Evolutionary conservation across 2,329 filamentous ascomycete species (phyloP).

Genomic region (Aspergillus quadrilineatus): DNA sequence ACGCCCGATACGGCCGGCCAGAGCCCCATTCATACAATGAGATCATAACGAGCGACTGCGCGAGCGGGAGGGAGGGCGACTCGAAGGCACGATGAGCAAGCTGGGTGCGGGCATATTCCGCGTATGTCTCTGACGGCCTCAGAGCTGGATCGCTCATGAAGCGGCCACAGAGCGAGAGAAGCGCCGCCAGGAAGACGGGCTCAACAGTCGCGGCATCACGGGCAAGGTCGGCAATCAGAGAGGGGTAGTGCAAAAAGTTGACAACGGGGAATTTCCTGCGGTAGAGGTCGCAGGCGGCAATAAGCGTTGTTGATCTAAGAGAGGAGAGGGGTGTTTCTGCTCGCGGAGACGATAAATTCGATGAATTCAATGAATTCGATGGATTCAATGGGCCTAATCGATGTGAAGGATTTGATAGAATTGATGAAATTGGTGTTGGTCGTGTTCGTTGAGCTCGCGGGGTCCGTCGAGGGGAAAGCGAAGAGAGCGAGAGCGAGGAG

Average conservation of each 20-base stretch:
- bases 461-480: neutral
- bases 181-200: slow-evolving; percentile 34
- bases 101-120: slow-evolving; percentile 33
- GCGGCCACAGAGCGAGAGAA: slow-evolving; percentile 36
- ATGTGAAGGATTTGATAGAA: too few species aligned
- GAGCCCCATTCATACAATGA: slow-evolving; percentile 39
- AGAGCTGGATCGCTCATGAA: slow-evolving; percentile 30
- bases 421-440: neutral
- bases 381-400: neutral
- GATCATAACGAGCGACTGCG: slow-evolving; percentile 39
- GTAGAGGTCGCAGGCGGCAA: slow-evolving; percentile 37
- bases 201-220: slow-evolving; percentile 31
- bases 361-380: neutral
- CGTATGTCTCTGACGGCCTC: slow-evolving; percentile 31
- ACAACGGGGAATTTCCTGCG: slow-evolving; percentile 39
- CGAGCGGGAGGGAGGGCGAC: slow-evolving; percentile 34
- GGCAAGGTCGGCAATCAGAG: slow-evolving; percentile 36
- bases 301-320: slow-evolving; percentile 30
- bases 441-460: neutral
- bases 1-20: slow-evolving; percentile 37
- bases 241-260: slow-evolving; percentile 40
- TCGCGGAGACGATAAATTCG: neutral
- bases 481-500: neutral
- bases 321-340: slow-evolving; percentile 21
- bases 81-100: slow-evolving; percentile 35